Percentiles rank a stretch among this genome's conserved stretches.
Conservation (phyloP, 2,329 filamentous ascomycete species). For the Akanthomyces lecanii region DNA sequence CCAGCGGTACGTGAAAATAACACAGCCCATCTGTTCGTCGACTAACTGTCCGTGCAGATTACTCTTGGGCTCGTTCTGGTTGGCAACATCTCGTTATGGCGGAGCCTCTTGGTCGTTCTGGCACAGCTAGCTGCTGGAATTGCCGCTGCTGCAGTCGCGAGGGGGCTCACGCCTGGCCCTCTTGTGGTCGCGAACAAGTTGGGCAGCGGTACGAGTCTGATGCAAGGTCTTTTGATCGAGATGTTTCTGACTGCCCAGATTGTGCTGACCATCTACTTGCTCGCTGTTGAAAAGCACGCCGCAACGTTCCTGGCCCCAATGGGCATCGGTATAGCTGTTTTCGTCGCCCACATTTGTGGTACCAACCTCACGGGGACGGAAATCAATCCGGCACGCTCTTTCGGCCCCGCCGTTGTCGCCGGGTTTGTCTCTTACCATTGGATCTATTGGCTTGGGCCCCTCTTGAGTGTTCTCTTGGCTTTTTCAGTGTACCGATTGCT, state of each 20-base stretch:
- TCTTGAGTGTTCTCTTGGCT: slow-evolving; percentile 42
- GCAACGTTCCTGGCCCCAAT: slow-evolving; percentile 65
- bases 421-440: slow-evolving; percentile 41
- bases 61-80: neutral
- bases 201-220: slow-evolving; percentile 42
- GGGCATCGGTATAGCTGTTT: slow-evolving; percentile 64
- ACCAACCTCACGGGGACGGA: slow-evolving; percentile 39
- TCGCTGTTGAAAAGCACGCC: slow-evolving; percentile 65
- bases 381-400: slow-evolving; percentile 43
- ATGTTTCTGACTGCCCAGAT: slow-evolving; percentile 58
- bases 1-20: neutral
- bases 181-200: slow-evolving; percentile 47
- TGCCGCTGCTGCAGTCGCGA: neutral
- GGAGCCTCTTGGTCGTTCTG: neutral
- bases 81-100: neutral
- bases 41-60: neutral
- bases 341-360: slow-evolving; percentile 45
- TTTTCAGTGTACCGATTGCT: slow-evolving; percentile 21
- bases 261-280: slow-evolving; percentile 59
- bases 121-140: neutral
- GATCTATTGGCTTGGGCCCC: slow-evolving; percentile 50
- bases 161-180: neutral
- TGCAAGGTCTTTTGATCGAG: slow-evolving; percentile 59
- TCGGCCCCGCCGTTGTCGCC: slow-evolving; percentile 40
- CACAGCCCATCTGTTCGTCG: neutral